A percentile compares a stretch with the other conserved stretches of the same genome.
Evolutionary conservation across 352 stramenopile species (phyloP).

Genomic region (Phytophthora multivora): DNA sequence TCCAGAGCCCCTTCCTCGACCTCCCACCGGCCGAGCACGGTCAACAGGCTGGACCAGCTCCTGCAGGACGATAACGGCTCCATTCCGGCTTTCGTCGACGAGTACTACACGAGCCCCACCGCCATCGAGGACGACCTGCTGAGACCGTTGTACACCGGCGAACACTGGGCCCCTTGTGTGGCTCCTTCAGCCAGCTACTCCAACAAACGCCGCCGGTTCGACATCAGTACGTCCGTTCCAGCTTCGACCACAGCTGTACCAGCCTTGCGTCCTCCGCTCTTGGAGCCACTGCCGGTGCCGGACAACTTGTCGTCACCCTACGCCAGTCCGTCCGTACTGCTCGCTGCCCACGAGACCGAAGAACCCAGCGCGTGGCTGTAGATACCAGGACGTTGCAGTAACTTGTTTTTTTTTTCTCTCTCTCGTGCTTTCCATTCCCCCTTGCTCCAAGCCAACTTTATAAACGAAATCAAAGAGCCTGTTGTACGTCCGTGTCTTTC

Average conservation of each 20-base stretch:
- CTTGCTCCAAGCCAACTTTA: constrained; percentile 17
- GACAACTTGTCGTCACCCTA: constrained; percentile 21
- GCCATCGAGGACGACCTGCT: constrained; percentile 57
- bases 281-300: constrained; percentile 23
- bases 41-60: constrained; percentile 55
- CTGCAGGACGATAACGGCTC: constrained; percentile 62
- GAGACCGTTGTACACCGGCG: constrained; percentile 30
- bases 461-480: constrained; percentile 31
- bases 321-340: constrained; percentile 17
- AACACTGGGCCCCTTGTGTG: constrained; percentile 27
- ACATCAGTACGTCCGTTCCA: not conserved
- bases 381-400: constrained; percentile 15
- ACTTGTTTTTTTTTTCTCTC: constrained; percentile 15
- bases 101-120: constrained; percentile 58
- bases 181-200: constrained; percentile 23
- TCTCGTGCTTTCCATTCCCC: constrained; percentile 12
- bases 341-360: constrained; percentile 25
- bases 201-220: constrained; percentile 30
- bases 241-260: constrained; percentile 9
- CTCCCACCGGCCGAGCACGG: constrained; percentile 11
- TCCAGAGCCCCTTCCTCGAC: constrained; percentile 1
- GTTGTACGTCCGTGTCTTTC: constrained; percentile 30
- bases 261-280: constrained; percentile 3
- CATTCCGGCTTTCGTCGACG: constrained; percentile 45
- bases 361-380: constrained; percentile 32